A percentile compares a stretch with the other conserved stretches of the same genome.
phyloP scores from a whole-genome alignment of 345 rosid genomes.

The Brassica napus region DNA sequence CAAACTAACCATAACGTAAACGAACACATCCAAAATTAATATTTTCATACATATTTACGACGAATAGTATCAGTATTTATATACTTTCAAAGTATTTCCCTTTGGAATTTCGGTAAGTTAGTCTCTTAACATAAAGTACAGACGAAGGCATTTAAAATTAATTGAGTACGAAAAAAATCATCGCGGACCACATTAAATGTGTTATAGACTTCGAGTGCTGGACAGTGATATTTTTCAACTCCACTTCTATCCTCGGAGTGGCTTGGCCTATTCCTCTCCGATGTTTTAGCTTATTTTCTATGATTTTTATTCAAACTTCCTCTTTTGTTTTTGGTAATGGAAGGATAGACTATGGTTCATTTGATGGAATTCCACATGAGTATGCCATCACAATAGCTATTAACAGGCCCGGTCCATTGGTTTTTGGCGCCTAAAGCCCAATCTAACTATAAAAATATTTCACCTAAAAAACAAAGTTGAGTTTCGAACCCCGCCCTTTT shows the following conservation, averaged over 20 bases:
- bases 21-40: neutral
- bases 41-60: neutral
- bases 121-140: neutral
- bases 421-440: too few species aligned
- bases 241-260: neutral
- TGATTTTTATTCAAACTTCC: neutral
- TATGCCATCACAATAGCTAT: neutral
- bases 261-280: slow-evolving; percentile 14
- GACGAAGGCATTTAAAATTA: neutral
- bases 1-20: neutral
- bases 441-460: too few species aligned
- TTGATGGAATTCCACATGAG: neutral
- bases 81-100: neutral
- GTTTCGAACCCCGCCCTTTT: too few species aligned
- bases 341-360: neutral
- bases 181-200: slow-evolving; percentile 4
- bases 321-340: neutral
- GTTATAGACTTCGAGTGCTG: neutral
- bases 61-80: neutral
- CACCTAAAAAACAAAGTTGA: too few species aligned
- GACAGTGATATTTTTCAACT: slow-evolving; percentile 11
- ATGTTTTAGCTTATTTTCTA: slow-evolving; percentile 4
- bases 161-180: slow-evolving; percentile 16
- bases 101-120: neutral
- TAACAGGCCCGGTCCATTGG: neutral